Evolutionary conservation across 257 asterid genomes (phyloP).

Genomic region (Solanum rostratum): DNA sequence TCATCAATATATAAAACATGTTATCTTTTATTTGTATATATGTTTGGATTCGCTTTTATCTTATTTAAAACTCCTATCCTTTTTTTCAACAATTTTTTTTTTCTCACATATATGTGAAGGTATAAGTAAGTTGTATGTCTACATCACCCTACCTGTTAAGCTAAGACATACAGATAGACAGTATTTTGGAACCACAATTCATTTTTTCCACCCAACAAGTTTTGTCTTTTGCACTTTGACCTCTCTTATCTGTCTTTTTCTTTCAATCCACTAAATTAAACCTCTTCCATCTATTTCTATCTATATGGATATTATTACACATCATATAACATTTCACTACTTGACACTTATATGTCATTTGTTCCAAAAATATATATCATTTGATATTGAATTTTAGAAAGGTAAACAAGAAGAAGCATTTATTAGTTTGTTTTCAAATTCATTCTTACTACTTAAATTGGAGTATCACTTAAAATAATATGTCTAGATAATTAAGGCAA

Average conservation of each 20-base stretch:
- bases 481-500: neutral
- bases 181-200: conserved; percentile 7
- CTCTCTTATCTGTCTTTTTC: neutral
- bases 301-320: neutral
- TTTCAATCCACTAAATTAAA: neutral
- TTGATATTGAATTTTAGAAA: neutral
- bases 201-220: neutral
- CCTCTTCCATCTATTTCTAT: neutral
- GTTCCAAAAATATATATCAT: neutral
- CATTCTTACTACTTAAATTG: neutral
- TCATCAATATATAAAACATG: no score
- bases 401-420: neutral
- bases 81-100: neutral
- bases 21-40: neutral
- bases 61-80: neutral
- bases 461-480: neutral
- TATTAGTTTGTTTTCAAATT: neutral
- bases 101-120: neutral
- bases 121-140: neutral
- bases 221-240: conserved; percentile 10
- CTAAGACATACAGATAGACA: neutral
- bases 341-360: neutral
- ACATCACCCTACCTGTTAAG: neutral
- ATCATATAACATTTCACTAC: neutral
- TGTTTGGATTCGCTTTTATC: neutral